Conservation (phyloP, 2,329 filamentous ascomycete genomes). For the Penicillium sp. region DNA sequence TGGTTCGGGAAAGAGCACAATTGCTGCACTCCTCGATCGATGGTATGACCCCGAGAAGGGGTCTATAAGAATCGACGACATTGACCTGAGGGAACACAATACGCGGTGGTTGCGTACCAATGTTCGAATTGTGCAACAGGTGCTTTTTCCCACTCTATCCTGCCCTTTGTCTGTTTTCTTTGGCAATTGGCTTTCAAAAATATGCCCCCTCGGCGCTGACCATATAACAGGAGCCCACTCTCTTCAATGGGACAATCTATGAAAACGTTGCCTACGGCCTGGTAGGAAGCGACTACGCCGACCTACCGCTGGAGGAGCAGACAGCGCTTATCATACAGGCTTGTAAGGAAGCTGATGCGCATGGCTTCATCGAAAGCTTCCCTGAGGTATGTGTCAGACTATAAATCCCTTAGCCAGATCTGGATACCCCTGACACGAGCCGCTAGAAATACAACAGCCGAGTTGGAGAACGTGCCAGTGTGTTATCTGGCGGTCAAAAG, state of each 20-base stretch:
- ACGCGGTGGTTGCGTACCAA: constrained; percentile 60
- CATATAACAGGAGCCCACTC: constrained; percentile 60
- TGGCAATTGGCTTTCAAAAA: too few species aligned
- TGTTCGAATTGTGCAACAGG: constrained; percentile 62
- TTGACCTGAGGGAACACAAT: constrained; percentile 58
- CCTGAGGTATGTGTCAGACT: constrained; percentile 36
- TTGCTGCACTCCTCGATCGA: constrained; percentile 44
- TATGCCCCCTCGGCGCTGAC: too few species aligned
- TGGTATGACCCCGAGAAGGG: constrained; percentile 45
- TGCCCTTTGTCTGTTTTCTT: too few species aligned
- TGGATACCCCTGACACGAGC: too few species aligned
- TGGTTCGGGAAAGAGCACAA: constrained; percentile 49
- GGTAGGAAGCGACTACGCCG: constrained; percentile 36
- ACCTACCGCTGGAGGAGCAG: constrained; percentile 34
- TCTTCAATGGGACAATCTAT: constrained; percentile 67
- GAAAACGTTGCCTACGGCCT: constrained; percentile 64
- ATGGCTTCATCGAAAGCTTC: constrained; percentile 67
- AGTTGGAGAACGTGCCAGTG: constrained; percentile 76
- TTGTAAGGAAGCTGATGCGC: constrained; percentile 67
- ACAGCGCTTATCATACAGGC: constrained; percentile 60
- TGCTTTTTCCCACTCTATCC: too few species aligned
- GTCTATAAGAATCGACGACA: constrained; percentile 55
- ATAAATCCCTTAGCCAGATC: too few species aligned
- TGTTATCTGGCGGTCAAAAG: constrained; percentile 81
- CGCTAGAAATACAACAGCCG: constrained; percentile 64